Evolutionary conservation across 306 rosid genomes (phyloP), one percentile per base, ranked within the genome.

Genomic region (Lathyrus sativus): DNA sequence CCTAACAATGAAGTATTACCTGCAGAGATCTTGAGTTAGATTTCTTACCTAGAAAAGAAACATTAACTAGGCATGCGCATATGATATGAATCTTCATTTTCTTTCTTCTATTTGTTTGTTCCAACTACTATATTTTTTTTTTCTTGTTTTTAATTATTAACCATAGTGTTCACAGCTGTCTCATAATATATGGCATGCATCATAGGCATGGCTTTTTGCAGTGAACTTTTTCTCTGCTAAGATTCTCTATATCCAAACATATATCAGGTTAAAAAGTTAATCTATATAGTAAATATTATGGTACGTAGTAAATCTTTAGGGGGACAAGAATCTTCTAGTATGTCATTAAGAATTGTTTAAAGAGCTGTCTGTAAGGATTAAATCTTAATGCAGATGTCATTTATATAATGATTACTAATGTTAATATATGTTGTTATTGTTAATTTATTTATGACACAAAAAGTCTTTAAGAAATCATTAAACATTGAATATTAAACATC

Each of bases 361-460:
- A 70, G 74, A 48, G 71, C 6, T 76, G 76, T 77, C 73, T 68
- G 74, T 72, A 78, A 76, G 74, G 72, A 80, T 74, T 85, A 62
- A 78, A 74, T 79, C 67, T 76, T 71, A 55, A 43, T 73, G 57
- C 12, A 57, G 64, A 72, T 68, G 38, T 73, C 74, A 76, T 82
- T 42, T 42, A 35, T 35, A 18, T 65, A 78, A 85, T 83, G 75
- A 78, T 81, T 78, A 62, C n/a, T 71, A 72, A 83, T 70, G 85
- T 67, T 88, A 58, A 77, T 78, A 56, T 70, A 60, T 72, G 80
- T 67, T 68, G 79, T 85, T n/a, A n/a, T n/a, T n/a, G n/a, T 69
- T 35, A 35, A 35, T 35, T 35, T 35, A 35, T 35, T 35, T 6
- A 35, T 35, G 7, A 35, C 39, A 33, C 8, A 6, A 6, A 6